Conservation (phyloP, 2,329 filamentous ascomycete species). For the Ilyonectria mors-panacis region DNA sequence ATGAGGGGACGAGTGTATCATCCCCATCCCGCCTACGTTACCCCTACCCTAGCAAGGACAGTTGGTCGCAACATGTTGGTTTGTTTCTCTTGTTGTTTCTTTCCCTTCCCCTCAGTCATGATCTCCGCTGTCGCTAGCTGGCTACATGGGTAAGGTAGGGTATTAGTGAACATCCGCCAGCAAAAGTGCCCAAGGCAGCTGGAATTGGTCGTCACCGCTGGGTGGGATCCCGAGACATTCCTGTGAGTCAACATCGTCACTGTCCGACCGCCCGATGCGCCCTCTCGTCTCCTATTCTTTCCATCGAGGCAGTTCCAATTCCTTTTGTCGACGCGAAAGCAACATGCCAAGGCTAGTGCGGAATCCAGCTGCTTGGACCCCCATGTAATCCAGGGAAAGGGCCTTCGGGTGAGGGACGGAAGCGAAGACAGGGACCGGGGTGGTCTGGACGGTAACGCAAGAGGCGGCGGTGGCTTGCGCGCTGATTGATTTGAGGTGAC, state of each 20-base stretch:
- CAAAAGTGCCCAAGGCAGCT: background rate
- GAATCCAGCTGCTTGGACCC: conserved; percentile 15
- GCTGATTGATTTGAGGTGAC: conserved; percentile 25
- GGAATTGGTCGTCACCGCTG: background rate
- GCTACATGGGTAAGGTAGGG: no score
- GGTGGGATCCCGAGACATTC: background rate
- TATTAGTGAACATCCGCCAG: background rate
- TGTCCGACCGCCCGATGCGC: background rate
- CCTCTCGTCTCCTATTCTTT: background rate
- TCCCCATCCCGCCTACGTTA: background rate
- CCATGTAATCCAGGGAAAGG: conserved; percentile 14
- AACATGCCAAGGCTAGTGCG: conserved; percentile 5
- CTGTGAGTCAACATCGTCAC: background rate
- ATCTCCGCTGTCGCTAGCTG: no score
- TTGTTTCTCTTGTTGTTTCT: background rate
- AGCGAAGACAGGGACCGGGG: conserved; percentile 18
- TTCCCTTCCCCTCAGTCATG: no score
- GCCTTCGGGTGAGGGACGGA: conserved; percentile 8
- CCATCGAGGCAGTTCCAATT: background rate
- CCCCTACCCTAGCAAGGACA: background rate
- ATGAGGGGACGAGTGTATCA: background rate
- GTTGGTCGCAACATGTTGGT: background rate
- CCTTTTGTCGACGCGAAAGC: conserved; percentile 8
- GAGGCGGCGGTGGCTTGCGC: conserved; percentile 20
- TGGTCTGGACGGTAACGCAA: conserved; percentile 7